These are phyloP conservation scores for Iodosphaeria phyllophila DNA, from an alignment of 2,329 filamentous ascomycete genomes.

Conservation along the genomic window DNA sequence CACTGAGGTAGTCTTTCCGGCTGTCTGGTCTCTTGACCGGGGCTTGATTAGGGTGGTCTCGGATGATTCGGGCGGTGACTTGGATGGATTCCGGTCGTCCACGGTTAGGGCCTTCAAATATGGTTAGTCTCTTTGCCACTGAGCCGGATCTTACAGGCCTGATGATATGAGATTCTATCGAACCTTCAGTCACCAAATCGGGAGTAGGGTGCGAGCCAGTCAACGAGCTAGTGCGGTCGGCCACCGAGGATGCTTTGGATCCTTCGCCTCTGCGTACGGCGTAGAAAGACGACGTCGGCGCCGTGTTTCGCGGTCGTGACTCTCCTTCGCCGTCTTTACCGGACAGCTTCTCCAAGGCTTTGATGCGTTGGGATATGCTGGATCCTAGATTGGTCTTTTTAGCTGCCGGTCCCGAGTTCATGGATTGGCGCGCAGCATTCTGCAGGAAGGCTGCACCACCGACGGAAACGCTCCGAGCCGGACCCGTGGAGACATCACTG, in stretches of 20 bases:
- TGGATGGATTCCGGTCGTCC: conserved; percentile 60
- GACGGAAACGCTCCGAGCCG: conserved; percentile 34
- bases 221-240: conserved; percentile 7
- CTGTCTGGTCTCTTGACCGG: conserved; percentile 21
- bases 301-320: conserved; percentile 7
- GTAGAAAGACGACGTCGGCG: conserved; percentile 23
- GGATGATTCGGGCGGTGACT: conserved; percentile 68
- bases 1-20: conserved; percentile 21
- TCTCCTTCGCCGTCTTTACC: conserved; percentile 16
- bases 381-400: conserved; percentile 74
- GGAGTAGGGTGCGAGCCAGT: too few relatives aligned
- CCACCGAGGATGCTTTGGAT: conserved; percentile 17
- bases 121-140: conserved; percentile 33
- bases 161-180: conserved; percentile 3
- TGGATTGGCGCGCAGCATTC: conserved; percentile 31
- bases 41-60: conserved; percentile 35
- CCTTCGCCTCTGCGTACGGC: conserved; percentile 21
- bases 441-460: conserved; percentile 35
- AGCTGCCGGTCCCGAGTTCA: conserved; percentile 26
- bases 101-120: conserved; percentile 28
- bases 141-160: conserved; percentile 30
- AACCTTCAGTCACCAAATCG: conserved; percentile 3
- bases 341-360: conserved; percentile 70
- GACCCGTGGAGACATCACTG: conserved; percentile 24
- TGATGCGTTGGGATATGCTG: conserved; percentile 86